Evolutionary conservation across 208 protist genomes (phyloP), one percentile per base, ranked within the genome.

Genomic region (Naegleria lovaniensis): DNA sequence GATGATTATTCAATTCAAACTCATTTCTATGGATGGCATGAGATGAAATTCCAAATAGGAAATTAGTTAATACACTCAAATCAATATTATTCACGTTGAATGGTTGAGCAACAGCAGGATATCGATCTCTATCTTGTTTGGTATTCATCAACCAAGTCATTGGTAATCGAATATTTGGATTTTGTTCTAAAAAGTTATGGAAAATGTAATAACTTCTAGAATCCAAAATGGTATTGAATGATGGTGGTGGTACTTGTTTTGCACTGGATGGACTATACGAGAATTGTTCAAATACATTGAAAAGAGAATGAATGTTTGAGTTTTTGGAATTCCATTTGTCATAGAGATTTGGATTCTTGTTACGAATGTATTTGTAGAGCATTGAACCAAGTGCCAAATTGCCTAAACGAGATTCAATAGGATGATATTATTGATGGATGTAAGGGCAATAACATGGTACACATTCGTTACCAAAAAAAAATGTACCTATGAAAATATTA

Each of bases 11-110:
- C 9, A 38, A 58, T 58, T 36, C 13, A 36, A 58, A 88, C 0
- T 67, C n/a, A 67, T 29, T 36, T 39, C 16, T 33, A 88, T 88
- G 9, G 5, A 88, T 33, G 5, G 55, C 33, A 58, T 67, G 51
- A 36, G 29, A 11, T 39, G n/a, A 38, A 33, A 67, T 33, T 75
- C 85, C 85, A 88, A 39, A 88, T 36, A 88, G 13, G 25, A 88
- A 88, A 67, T 88, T 88, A 36, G 29, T 75, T 88, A 67, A 75
- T 36, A 88, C 85, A 88, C 29, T 67, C n/a, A 88, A 67, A 88
- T 88, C 85, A 39, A 88, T 33, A 67, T 88, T 88, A 67, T 88
- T 88, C 0, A 88, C n/a, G 36, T 88, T 58, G n/a, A 88, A 88
- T 75, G 85, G 85, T 36, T 38, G 16, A 36, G 85, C 51, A 33